Evolutionary conservation across 1,284 basidiomycete genomes (phyloP), one percentile per base, ranked within the genome.

Genomic region (Pseudozyma pruni): DNA sequence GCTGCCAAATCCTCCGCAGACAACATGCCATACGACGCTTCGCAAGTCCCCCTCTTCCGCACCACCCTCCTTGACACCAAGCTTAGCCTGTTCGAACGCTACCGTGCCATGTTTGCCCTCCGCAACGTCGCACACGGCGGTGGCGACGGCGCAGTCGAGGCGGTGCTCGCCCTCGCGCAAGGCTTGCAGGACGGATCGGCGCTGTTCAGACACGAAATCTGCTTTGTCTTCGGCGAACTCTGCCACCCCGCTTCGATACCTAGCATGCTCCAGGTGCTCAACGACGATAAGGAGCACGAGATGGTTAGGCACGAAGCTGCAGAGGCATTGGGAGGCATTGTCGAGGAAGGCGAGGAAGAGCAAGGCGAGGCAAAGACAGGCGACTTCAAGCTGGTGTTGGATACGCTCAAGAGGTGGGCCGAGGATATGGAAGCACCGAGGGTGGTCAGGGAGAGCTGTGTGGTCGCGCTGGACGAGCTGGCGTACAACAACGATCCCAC

Each of bases 261-360:
- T 1, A 87, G 90, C 1, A 87, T 99, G 23, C 82, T 98, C 37
- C 83, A 87, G 34, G 92, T 96, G 16, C 86, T 99, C 9, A 85
- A 88, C 66, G 86, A 95, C 72, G 62, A 81, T 0, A 81, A 84
- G 1, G 96, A 98, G 83, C 90, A 91, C 43, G 93, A 96, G 59
- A 98, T 99, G 96, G 96, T 99, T 5, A 89, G 96, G 22, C 96
- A 99, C 79, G 96, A 99, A 84, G 96, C 95, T 19, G 96, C 96
- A 7, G 96, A 99, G 84, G 96, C 96, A 3, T 87, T 98, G 0
- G 96, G 96, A 19, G 93, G 94, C 4, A 97, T 99, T 49, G 93
- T 91, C 2, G 93, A 92, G 3, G 92, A 93, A 1, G 93, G 83
- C 4, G 81, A 81, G 9, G 72, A 75, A 17, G 45, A 41, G 6